These are phyloP conservation scores for Furcasterigmium furcatum DNA, from an alignment of 2,329 filamentous ascomycete species.

Conservation along the genomic window DNA sequence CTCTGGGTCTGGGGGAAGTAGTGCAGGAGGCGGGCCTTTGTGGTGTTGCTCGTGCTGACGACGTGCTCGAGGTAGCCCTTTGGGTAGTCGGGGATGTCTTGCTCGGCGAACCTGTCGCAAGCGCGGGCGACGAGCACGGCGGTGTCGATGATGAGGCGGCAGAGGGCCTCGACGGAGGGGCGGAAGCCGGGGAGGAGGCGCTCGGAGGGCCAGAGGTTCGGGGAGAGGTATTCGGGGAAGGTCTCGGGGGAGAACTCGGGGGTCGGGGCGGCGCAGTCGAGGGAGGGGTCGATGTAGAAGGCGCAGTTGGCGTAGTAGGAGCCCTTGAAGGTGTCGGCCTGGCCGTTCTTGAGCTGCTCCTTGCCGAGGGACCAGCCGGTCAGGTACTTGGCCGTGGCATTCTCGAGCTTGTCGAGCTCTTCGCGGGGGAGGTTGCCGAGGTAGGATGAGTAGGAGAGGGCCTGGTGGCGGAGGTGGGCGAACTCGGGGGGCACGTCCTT, in stretches of 20 bases:
- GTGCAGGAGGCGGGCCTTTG: constrained; percentile 87
- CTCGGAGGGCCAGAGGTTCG: constrained; percentile 82
- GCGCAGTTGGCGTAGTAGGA: constrained; percentile 83
- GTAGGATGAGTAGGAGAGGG: constrained; percentile 86
- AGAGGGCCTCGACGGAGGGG: constrained; percentile 69
- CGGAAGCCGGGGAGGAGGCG: constrained; percentile 72
- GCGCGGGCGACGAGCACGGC: constrained; percentile 86
- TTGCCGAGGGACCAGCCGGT: constrained; percentile 80
- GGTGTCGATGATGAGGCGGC: constrained; percentile 81
- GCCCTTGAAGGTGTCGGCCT: constrained; percentile 77
- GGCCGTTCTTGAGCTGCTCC: constrained; percentile 74
- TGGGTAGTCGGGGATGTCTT: constrained; percentile 75
- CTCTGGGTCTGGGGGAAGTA: constrained; percentile 68
- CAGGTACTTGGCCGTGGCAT: constrained; percentile 59
- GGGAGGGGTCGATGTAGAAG: constrained; percentile 64
- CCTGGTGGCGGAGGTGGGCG: constrained; percentile 62
- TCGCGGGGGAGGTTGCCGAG: constrained; percentile 74
- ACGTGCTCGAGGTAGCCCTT: constrained; percentile 80
- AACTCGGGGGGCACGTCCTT: constrained; percentile 77
- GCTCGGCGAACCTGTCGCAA: constrained; percentile 80
- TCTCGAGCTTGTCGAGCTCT: constrained; percentile 62
- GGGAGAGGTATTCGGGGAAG: constrained; percentile 84
- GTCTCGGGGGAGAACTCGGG: constrained; percentile 53
- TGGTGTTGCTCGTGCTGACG: constrained; percentile 80
- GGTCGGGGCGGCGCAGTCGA: constrained; percentile 61